Base-by-base conservation (phyloP, 768 basidiomycete genomes). In the Auricularia cornea region DNA sequence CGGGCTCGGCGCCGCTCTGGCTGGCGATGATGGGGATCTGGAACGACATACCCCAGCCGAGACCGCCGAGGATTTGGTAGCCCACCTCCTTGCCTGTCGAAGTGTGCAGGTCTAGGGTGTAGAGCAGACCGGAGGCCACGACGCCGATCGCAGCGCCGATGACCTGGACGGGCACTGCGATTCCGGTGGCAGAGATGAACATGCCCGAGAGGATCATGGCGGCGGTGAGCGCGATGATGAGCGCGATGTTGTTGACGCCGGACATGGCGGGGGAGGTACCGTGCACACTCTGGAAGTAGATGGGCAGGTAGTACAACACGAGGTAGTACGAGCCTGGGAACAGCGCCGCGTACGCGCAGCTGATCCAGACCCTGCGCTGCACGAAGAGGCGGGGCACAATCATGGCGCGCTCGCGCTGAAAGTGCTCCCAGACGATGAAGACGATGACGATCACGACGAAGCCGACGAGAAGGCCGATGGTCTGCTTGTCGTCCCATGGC, bases 271-370 rank as follows among this genome's bases (percentile, higher is more conserved):
- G 62, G 59, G 60, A 68, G 35, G 74, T 76, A 20, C 70, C 67
- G 40, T 74, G 75, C 66, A 75, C 62, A 59, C 76, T 75, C 65
- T 77, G 77, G 59, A 75, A 76, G 64, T 76, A 75, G 41, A 73
- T 75, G n/a, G 74, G 74, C 29, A 75, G 70, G 65, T 77, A 75
- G 64, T 77, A 75, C 16, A 69, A 68, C 10, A 74, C 74, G 61
- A 75, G 76, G 66, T 74, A 76, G 23, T 74, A 74, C 16, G 75
- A 75, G 52, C 75, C 74, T 0, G 74, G 76, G 57, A 75, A 72
- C 65, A 75, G 76, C 60, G 76, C 76, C 66, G 75, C 74, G 61
- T 77, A 67, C 62, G 74, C 76, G 3, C 72, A 64, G 10, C 74
- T 72, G 28, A 72, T 74, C 23, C 76, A 77, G 31, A 77, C 75